Percentiles rank a stretch among this genome's conserved stretches.
Conservation (phyloP, 331 rosid genomes). For the Spiraea crenata region DNA sequence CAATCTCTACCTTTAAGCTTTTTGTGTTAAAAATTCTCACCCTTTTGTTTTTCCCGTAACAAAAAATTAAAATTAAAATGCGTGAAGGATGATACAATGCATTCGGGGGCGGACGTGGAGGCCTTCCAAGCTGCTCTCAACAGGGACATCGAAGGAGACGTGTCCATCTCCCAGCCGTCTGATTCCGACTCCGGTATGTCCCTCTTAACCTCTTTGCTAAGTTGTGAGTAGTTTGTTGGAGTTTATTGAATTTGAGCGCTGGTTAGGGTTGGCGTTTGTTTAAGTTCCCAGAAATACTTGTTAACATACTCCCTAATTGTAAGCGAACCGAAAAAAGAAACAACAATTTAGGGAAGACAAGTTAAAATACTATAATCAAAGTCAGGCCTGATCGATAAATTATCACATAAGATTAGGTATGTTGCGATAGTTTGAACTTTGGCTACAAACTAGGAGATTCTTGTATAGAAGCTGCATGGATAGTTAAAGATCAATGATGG, state of each 20-base stretch:
- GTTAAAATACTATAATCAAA: no score
- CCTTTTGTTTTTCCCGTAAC: no score
- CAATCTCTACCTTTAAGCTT: slow-evolving; percentile 1
- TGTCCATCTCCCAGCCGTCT: slow-evolving; percentile 48
- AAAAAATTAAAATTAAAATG: no score
- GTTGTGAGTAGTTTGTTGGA: not conserved
- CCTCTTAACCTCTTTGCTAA: not conserved
- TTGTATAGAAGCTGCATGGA: no score
- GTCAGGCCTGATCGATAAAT: no score
- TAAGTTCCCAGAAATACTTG: not conserved
- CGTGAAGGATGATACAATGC: slow-evolving; percentile 78
- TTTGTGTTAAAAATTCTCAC: slow-evolving; percentile 1
- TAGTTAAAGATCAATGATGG: no score
- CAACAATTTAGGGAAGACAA: no score
- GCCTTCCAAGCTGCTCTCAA: slow-evolving; percentile 84
- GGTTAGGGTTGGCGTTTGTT: not conserved
- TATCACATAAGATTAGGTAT: no score
- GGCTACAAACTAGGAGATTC: no score
- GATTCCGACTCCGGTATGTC: slow-evolving; percentile 56
- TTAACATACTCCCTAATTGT: not conserved
- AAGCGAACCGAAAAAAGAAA: not conserved
- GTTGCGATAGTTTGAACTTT: no score
- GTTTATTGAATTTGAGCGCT: not conserved
- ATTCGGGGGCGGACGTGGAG: slow-evolving; percentile 82
- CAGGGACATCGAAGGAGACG: slow-evolving; percentile 74